These are phyloP conservation scores for Colletotrichum tropicale DNA, from an alignment of 2,329 filamentous ascomycete genomes.

Conservation along the genomic window DNA sequence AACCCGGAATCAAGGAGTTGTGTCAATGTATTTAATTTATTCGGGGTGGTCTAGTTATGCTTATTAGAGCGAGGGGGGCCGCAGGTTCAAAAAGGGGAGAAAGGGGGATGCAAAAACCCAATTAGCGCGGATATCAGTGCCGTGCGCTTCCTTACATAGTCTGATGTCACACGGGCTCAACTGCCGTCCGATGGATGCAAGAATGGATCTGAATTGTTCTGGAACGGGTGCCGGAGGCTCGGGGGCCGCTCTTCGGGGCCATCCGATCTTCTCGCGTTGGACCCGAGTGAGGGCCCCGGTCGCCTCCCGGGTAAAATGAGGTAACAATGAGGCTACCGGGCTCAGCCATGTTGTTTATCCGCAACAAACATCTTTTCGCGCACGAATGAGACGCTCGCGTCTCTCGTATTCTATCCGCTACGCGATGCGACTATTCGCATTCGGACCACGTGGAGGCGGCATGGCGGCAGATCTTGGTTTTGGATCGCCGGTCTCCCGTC, in stretches of 20 bases:
- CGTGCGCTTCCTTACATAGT: neutral
- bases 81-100: neutral
- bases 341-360: neutral
- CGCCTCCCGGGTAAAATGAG: neutral
- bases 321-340: neutral
- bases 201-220: neutral
- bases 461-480: neutral
- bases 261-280: neutral
- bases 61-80: neutral
- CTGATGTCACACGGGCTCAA: neutral
- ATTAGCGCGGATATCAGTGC: neutral
- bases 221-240: neutral
- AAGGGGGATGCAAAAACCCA: neutral
- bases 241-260: neutral
- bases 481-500: neutral
- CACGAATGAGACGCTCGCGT: neutral
- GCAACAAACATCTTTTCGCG: neutral
- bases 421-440: neutral
- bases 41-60: neutral
- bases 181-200: neutral
- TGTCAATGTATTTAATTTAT: neutral
- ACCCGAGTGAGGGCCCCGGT: neutral
- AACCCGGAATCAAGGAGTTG: neutral
- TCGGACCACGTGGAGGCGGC: neutral
- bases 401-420: neutral